Evolutionary conservation across 352 stramenopile genomes (phyloP).

Genomic region (Phytophthora pistaciae): DNA sequence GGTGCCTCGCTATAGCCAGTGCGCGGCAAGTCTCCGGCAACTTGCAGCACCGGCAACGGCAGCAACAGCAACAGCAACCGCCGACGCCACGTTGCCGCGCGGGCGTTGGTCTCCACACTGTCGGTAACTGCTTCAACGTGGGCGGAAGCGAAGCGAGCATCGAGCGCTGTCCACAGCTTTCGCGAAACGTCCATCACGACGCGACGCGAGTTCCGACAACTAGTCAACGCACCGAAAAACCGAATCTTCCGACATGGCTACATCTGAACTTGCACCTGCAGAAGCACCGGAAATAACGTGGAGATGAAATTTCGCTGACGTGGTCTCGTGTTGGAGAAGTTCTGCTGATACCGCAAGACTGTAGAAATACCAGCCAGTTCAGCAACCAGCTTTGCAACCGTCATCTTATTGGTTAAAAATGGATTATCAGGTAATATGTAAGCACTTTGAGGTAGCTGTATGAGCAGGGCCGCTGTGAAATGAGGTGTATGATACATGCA

Average conservation of each 20-base stretch:
- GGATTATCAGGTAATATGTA: too few relatives aligned
- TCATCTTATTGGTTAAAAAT: too few relatives aligned
- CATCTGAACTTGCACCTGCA: neutral
- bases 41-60: neutral
- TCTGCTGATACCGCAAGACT: too few relatives aligned
- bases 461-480: too few relatives aligned
- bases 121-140: neutral
- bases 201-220: neutral
- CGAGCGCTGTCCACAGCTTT: slow-evolving; percentile 8
- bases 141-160: neutral
- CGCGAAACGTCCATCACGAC: slow-evolving; percentile 11
- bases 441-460: too few relatives aligned
- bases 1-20: slow-evolving; percentile 10
- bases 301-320: neutral
- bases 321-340: neutral
- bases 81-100: slow-evolving; percentile 1
- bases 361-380: too few relatives aligned
- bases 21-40: neutral
- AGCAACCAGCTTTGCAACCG: too few relatives aligned
- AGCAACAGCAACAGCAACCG: neutral
- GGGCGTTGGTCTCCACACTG: slow-evolving; percentile 1
- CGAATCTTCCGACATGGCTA: slow-evolving; percentile 25
- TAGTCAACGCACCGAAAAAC: slow-evolving; percentile 1
- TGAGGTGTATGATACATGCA: too few relatives aligned
- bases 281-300: slow-evolving; percentile 3